Percentiles rank a stretch among this genome's conserved stretches.
phyloP scores from a whole-genome alignment of 208 protist genomes.

The Wallacemonas rigidus region DNA sequence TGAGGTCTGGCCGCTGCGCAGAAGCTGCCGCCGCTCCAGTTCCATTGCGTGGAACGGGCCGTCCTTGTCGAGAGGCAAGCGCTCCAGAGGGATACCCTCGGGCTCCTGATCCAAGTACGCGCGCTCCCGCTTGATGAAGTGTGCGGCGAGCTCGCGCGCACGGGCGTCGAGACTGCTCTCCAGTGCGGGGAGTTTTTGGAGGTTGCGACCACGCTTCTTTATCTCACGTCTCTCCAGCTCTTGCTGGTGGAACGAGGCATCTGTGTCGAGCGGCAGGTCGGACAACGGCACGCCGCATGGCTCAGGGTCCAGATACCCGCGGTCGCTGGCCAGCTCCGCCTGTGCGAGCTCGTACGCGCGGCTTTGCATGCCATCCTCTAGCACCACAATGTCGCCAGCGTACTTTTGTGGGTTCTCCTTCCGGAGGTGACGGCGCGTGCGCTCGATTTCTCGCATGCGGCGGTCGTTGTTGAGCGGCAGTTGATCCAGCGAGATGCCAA shows the following conservation, averaged over 20 bases:
- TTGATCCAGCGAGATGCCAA: slow-evolving; percentile 61
- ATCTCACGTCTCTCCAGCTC: slow-evolving; percentile 48
- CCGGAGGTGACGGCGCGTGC: slow-evolving; percentile 46
- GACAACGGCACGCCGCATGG: slow-evolving; percentile 65
- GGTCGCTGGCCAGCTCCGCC: slow-evolving; percentile 54
- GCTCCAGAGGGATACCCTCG: slow-evolving; percentile 65
- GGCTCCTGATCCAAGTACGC: slow-evolving; percentile 78
- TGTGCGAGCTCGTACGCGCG: slow-evolving; percentile 65
- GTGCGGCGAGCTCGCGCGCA: slow-evolving; percentile 51
- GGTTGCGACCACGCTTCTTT: slow-evolving; percentile 17
- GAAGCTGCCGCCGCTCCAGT: slow-evolving; percentile 62
- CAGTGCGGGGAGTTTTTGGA: slow-evolving; percentile 34
- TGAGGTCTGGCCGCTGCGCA: slow-evolving; percentile 36
- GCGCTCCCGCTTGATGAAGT: slow-evolving; percentile 65
- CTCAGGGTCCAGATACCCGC: slow-evolving; percentile 66
- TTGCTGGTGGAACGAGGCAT: slow-evolving; percentile 57
- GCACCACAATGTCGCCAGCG: slow-evolving; percentile 33
- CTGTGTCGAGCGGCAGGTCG: slow-evolving; percentile 62
- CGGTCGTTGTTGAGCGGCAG: slow-evolving; percentile 70
- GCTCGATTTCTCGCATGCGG: slow-evolving; percentile 68
- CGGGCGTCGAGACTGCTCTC: slow-evolving; percentile 58
- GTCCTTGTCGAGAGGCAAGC: slow-evolving; percentile 73
- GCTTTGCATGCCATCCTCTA: slow-evolving; percentile 62
- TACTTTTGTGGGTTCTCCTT: slow-evolving; percentile 41
- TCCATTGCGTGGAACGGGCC: slow-evolving; percentile 70